phyloP scores from a whole-genome alignment of 805 yeast species.

The Myxozyma vanderwaltii region DNA sequence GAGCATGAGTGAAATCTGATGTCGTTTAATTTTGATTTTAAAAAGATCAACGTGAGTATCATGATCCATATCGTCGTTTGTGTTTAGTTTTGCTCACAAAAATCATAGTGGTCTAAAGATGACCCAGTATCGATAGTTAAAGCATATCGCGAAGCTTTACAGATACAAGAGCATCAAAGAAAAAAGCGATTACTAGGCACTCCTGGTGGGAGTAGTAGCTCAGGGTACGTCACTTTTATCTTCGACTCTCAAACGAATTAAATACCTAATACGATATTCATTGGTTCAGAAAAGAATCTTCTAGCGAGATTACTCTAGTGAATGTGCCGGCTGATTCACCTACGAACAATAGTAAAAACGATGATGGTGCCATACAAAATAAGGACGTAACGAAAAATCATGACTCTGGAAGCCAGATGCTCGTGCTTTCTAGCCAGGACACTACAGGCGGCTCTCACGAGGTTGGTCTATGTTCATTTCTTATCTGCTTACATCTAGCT shows the following conservation, averaged over 20 bases:
- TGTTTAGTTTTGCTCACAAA: neutral
- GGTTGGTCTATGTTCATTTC: neutral
- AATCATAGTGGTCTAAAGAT: conserved; percentile 30
- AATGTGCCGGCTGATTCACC: too few relatives aligned
- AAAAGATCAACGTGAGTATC: conserved; percentile 30
- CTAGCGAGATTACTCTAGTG: too few relatives aligned
- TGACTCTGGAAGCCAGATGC: neutral
- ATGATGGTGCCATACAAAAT: neutral
- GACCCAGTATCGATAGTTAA: conserved; percentile 38
- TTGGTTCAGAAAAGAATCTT: neutral
- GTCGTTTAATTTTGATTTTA: conserved; percentile 29
- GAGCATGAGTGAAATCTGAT: conserved; percentile 3
- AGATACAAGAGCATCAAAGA: conserved; percentile 24
- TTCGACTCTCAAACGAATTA: neutral
- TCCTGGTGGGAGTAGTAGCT: neutral
- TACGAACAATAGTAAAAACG: too few relatives aligned
- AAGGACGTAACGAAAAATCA: neutral
- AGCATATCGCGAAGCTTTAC: conserved; percentile 39
- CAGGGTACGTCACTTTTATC: neutral
- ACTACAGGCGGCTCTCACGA: neutral
- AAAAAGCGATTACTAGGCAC: conserved; percentile 14
- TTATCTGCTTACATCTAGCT: neutral
- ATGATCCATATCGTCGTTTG: neutral
- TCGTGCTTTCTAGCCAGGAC: neutral
- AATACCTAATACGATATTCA: neutral